Percentiles rank a stretch among this genome's conserved stretches.
These are phyloP conservation scores for Talaromyces wortmannii DNA, from an alignment of 495 filamentous ascomycete genomes.

Conservation along the genomic window DNA sequence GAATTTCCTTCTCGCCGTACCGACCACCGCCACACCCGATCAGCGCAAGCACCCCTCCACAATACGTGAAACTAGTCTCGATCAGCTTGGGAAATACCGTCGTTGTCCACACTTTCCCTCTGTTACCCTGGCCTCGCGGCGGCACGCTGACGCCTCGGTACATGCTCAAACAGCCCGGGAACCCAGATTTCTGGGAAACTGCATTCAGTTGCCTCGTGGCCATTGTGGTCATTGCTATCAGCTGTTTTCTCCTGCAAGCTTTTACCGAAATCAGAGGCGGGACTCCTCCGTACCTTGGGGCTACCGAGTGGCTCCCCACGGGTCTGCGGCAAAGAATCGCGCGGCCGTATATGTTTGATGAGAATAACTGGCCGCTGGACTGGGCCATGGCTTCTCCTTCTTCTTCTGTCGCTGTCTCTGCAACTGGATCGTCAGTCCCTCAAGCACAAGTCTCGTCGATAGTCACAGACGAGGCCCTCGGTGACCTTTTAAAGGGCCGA, in stretches of 20 bases:
- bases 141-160: constrained; percentile 52
- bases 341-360: constrained; percentile 19
- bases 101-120: constrained; percentile 76
- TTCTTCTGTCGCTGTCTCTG: not conserved
- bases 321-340: constrained; percentile 24
- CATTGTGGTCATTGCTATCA: constrained; percentile 45
- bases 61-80: constrained; percentile 75
- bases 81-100: constrained; percentile 79
- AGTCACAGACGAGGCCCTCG: not conserved
- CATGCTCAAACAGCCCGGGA: constrained; percentile 53
- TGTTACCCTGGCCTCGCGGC: constrained; percentile 46
- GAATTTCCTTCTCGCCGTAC: constrained; percentile 71
- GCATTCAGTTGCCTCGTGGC: constrained; percentile 40
- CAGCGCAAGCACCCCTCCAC: constrained; percentile 36
- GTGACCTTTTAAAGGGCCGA: not conserved
- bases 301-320: constrained; percentile 35
- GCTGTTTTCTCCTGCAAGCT: constrained; percentile 56
- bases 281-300: constrained; percentile 49
- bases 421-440: not conserved
- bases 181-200: constrained; percentile 39
- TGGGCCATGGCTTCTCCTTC: not conserved
- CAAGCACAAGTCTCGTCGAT: not conserved
- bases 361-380: not conserved
- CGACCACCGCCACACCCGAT: constrained; percentile 44
- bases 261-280: constrained; percentile 61